These are phyloP conservation scores for Trebouxia sp. DNA, from an alignment of 139 green algal genomes.

Conservation along the genomic window DNA sequence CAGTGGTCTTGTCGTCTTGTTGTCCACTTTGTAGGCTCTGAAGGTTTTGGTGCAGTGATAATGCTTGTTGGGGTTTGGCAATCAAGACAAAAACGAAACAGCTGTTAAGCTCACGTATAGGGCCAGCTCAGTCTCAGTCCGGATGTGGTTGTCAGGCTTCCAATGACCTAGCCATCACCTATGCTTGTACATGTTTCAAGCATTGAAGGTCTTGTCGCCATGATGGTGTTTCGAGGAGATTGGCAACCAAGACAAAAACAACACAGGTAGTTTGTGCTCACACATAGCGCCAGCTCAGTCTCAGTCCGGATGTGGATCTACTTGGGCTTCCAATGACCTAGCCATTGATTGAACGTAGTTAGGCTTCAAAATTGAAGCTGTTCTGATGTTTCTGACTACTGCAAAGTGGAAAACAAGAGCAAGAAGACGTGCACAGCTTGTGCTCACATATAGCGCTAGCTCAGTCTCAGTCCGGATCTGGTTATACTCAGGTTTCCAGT, in stretches of 20 bases:
- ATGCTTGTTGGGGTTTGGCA: neutral
- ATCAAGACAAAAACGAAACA: neutral
- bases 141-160: neutral
- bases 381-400: too few relatives aligned
- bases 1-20: neutral
- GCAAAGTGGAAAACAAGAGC: too few relatives aligned
- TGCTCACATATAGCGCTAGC: conserved; percentile 19
- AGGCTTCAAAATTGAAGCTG: neutral
- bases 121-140: neutral
- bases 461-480: conserved; percentile 27
- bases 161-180: neutral
- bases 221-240: neutral
- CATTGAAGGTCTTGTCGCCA: too few relatives aligned
- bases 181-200: neutral
- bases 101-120: neutral
- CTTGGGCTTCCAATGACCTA: neutral
- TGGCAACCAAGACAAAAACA: neutral
- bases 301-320: neutral
- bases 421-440: too few relatives aligned
- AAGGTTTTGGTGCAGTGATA: neutral
- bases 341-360: neutral
- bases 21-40: neutral
- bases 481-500: conserved; percentile 30
- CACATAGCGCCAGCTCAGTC: neutral
- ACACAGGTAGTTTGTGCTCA: neutral